Conservation (phyloP, 192 early-diverging fungal species). For the Linnemannia exigua region DNA sequence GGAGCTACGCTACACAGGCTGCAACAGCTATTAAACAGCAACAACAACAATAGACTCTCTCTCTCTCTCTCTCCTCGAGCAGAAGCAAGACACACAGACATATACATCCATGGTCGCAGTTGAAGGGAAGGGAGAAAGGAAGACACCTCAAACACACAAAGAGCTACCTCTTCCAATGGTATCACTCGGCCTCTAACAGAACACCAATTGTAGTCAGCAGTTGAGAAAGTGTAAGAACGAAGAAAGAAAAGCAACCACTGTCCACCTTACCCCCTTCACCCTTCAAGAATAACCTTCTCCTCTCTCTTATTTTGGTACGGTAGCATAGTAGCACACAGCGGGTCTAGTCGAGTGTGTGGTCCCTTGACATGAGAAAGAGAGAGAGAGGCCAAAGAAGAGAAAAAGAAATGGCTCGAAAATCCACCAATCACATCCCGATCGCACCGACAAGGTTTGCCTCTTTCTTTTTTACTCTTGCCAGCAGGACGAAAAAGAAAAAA, state of each 20-base stretch:
- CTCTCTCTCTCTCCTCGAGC: too few species aligned
- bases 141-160: background rate
- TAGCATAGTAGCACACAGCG: too few species aligned
- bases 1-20: too few species aligned
- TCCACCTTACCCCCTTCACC: background rate
- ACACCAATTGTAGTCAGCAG: too few species aligned
- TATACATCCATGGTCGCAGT: background rate
- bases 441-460: background rate
- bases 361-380: background rate
- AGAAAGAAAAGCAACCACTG: background rate
- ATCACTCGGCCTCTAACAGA: too few species aligned
- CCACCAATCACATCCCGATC: background rate
- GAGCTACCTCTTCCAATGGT: background rate
- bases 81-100: background rate
- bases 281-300: background rate
- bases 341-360: background rate
- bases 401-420: background rate
- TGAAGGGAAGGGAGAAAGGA: background rate
- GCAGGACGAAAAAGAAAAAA: background rate
- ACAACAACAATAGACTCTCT: too few species aligned
- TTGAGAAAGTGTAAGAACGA: background rate
- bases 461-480: background rate
- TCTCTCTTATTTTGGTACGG: background rate
- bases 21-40: too few species aligned
- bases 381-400: conserved; percentile 8